Base-by-base conservation (phyloP, 2,329 filamentous ascomycete species). In the Furcasterigmium furcatum region DNA sequence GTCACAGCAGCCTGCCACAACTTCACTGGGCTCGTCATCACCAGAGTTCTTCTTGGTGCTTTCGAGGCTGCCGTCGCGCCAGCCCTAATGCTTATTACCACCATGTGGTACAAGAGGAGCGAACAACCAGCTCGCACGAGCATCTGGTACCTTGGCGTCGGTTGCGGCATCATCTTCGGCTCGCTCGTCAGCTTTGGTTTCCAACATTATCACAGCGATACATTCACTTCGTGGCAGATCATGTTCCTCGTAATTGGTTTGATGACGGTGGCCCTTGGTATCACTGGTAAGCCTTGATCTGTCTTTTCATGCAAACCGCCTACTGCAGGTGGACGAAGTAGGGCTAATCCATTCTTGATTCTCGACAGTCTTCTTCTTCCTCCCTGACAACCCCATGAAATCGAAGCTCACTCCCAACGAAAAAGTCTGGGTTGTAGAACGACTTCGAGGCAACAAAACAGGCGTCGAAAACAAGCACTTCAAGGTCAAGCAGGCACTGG, bases 1-100 rank as follows among this genome's bases (percentile, higher is more conserved):
- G 73, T 76, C 46, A 83, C 86, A 48, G 76, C 84, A 2, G 78
- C 77, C 3, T 82, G 78, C 59, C 67, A 68, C 45, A 82, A 74
- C 59, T 88, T 87, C 55, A 65, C 70, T 0, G 73, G 78, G 1
- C 68, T 88, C 2, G 67, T 86, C 3, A 59, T 71, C 1, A 76
- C 85, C 5, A 77, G 86, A 16, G 85, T 79, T 0, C 65, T 89
- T 8, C 76, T 89, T 4, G 85, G 86, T 51, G 77, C 87, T 44
- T 88, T 88, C 56, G 85, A 89, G 61, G 80, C 84, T 0, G 78
- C 79, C 30, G 86, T 82, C 57, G 83, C 87, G 59, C 85, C 85
- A 0, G 72, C 76, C 3, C 88, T 88, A 54, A 68, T 88, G 22
- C 67, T 88, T 42, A 70, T 88, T 45, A 84, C 78, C 0, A 73